Conservation (phyloP, 2,329 filamentous ascomycete species). For the Hypoxylon sp. region DNA sequence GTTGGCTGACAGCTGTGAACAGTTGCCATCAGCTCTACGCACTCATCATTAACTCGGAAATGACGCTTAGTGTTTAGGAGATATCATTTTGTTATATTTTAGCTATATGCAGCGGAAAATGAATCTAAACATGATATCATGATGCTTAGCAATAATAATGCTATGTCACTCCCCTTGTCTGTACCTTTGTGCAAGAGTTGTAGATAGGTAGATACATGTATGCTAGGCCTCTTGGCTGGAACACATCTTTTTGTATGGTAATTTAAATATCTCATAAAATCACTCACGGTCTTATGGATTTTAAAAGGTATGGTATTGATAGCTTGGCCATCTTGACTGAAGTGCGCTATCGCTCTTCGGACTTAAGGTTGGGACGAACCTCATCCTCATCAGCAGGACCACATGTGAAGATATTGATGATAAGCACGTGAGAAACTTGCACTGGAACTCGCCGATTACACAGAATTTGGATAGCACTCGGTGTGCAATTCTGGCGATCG, state of each 20-base stretch:
- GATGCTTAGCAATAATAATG: too few relatives aligned
- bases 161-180: background rate
- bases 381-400: too few relatives aligned
- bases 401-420: background rate
- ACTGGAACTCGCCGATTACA: background rate
- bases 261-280: background rate
- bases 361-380: background rate
- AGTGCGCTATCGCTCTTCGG: background rate
- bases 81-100: too few relatives aligned
- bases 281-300: background rate
- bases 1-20: background rate
- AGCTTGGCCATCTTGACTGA: background rate
- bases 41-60: background rate
- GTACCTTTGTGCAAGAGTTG: background rate
- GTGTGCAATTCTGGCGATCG: conserved; percentile 18
- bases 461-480: background rate
- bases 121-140: too few relatives aligned
- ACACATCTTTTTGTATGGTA: background rate
- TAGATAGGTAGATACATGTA: background rate
- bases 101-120: too few relatives aligned
- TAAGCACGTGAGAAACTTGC: background rate
- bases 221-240: background rate
- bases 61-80: background rate
- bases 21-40: background rate
- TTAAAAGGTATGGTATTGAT: background rate